Conservation (phyloP, 2,329 filamentous ascomycete genomes). For the Fusarium sp. region DNA sequence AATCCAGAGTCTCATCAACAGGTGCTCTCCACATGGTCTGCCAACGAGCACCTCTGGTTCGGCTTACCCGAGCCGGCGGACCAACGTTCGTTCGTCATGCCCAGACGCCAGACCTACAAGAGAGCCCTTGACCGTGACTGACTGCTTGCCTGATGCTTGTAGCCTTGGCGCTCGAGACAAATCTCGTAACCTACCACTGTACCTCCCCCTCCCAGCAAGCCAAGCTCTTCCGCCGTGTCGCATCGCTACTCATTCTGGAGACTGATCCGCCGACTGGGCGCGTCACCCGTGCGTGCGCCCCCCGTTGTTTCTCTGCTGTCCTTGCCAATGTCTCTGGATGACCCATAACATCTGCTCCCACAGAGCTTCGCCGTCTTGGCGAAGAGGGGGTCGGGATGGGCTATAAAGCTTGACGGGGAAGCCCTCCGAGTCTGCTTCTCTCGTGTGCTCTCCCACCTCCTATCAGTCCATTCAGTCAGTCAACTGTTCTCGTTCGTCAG, state of each 20-base stretch:
- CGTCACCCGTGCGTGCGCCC: constrained; percentile 15
- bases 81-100: constrained; percentile 12
- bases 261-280: constrained; percentile 23
- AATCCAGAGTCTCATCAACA: constrained; percentile 26
- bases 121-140: constrained; percentile 1
- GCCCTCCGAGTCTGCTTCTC: constrained; percentile 3
- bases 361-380: constrained; percentile 29
- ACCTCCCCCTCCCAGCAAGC: constrained; percentile 32
- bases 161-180: constrained; percentile 30
- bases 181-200: constrained; percentile 24
- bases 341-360: constrained; percentile 17
- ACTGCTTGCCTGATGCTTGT: constrained; percentile 20
- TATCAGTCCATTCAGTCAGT: neutral
- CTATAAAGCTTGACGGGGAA: constrained; percentile 24
- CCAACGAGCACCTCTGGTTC: constrained; percentile 17
- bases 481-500: constrained; percentile 2
- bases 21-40: constrained; percentile 25
- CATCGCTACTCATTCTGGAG: constrained; percentile 27
- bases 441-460: constrained; percentile 7
- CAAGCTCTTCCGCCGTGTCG: constrained; percentile 28
- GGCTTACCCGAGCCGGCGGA: constrained; percentile 27
- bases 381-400: constrained; percentile 10
- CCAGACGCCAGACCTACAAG: constrained; percentile 6
- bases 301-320: constrained; percentile 2
- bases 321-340: constrained; percentile 8